Evolutionary conservation across 257 asterid genomes (phyloP), one percentile per base, ranked within the genome.

Genomic region (Penstemon newberryi): DNA sequence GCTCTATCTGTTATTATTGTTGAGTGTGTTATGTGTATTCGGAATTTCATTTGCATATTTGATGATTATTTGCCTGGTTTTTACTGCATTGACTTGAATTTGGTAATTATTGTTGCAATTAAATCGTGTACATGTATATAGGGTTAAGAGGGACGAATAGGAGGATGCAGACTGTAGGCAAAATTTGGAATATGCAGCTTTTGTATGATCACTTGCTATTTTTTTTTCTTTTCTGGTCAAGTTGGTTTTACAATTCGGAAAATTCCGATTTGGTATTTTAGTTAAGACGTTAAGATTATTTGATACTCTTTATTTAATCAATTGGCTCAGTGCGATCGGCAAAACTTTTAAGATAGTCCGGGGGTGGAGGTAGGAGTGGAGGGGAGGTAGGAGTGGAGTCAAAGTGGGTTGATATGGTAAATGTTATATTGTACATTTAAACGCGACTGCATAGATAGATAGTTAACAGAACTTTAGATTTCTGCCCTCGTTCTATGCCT

Each of bases 11-110:
- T 41, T 33, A 4, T 59, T 4, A 10, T 0, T 11, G 6, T 38
- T 4, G n/a, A 9, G 4, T 25, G 15, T 38, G 10, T 1, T 7
- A 4, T n/a, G 5, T 51, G 18, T 51, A 25, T 25, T 25, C 1
- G 33, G 33, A 25, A 25, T 25, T 25, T 12, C 6, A 12, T 45
- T 40, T 11, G 12, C 10, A 7, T 55, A 3, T 47, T 25, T 40
- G 45, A 57, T 50, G 56, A 39, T 15, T 10, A 11, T 63, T 33
- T 54, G 3, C 6, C 44, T 15, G 47, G 12, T 68, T 15, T 58
- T 62, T 11, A 64, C 64, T 11, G 37, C 9, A 41, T 71, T 71
- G 36, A 43, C 25, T 38, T 25, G 12, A 8, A 40, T 50, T 25
- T 7, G 25, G 65, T 53, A 57, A 62, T 70, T 52, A n/a, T 50